These are phyloP conservation scores for Vanrija pseudolonga DNA, from an alignment of 1,284 basidiomycete genomes.

Conservation along the genomic window DNA sequence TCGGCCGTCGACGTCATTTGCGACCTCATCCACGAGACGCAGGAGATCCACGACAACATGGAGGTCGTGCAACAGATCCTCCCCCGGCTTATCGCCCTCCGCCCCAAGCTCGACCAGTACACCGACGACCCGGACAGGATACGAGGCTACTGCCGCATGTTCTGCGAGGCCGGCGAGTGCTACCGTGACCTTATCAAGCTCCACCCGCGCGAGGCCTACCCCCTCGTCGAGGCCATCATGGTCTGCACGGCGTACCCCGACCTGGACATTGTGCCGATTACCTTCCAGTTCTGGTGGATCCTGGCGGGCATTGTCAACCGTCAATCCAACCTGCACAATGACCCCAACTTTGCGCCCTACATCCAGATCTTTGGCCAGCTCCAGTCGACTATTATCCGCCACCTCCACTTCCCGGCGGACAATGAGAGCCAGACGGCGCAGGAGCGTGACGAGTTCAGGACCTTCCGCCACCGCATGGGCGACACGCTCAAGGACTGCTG, in stretches of 20 bases:
- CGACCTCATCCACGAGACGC: conserved; percentile 96
- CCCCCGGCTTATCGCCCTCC: conserved; percentile 71
- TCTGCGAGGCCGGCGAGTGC: conserved; percentile 93
- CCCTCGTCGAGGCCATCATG: conserved; percentile 91
- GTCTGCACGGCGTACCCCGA: conserved; percentile 89
- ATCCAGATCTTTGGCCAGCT: conserved; percentile 77
- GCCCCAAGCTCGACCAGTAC: conserved; percentile 57
- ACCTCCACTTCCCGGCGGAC: conserved; percentile 88
- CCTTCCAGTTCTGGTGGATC: conserved; percentile 97
- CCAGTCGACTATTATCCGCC: conserved; percentile 80
- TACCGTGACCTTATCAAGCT: conserved; percentile 86
- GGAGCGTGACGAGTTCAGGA: conserved; percentile 89
- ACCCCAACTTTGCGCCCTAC: conserved; percentile 53
- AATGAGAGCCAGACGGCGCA: conserved; percentile 69
- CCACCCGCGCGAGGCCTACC: conserved; percentile 85
- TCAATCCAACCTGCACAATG: conserved; percentile 21
- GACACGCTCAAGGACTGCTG: conserved; percentile 99
- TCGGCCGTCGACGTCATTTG: conserved; percentile 86
- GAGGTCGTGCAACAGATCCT: conserved; percentile 81
- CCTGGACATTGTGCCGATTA: conserved; percentile 95
- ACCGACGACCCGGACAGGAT: conserved; percentile 81
- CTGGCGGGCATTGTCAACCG: conserved; percentile 72
- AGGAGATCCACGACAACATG: conserved; percentile 95
- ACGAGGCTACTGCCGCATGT: conserved; percentile 84
- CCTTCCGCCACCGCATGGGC: conserved; percentile 96